A percentile compares a stretch with the other conserved stretches of the same genome.
Conservation (phyloP, 768 basidiomycete species). For the Tulasnella sp. region DNA sequence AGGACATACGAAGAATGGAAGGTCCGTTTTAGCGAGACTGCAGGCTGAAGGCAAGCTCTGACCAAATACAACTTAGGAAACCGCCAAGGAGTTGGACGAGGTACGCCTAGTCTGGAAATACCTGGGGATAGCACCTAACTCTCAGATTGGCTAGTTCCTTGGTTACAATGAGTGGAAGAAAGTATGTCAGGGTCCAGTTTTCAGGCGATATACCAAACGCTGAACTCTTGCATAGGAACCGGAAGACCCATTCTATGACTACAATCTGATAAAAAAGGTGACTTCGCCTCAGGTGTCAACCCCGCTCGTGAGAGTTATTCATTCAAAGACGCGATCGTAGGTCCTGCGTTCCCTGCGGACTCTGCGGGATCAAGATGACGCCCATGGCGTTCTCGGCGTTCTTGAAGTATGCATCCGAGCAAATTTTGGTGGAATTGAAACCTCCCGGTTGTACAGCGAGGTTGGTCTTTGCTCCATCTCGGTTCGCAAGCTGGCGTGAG, state of each 20-base stretch:
- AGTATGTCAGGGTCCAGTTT: slow-evolving; percentile 25
- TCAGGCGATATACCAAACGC: not conserved
- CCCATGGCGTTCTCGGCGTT: slow-evolving; percentile 80
- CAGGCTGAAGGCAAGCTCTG: not conserved
- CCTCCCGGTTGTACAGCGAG: slow-evolving; percentile 84
- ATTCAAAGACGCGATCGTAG: slow-evolving; percentile 35
- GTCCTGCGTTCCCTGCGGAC: slow-evolving; percentile 69
- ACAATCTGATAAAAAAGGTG: slow-evolving; percentile 76
- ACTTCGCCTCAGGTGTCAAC: not conserved
- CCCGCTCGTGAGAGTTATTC: not conserved
- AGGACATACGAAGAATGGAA: slow-evolving; percentile 89
- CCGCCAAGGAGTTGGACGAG: slow-evolving; percentile 71
- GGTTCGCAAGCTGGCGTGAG: not conserved
- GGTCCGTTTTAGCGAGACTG: not conserved
- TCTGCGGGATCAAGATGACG: slow-evolving; percentile 72
- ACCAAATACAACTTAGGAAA: slow-evolving; percentile 36
- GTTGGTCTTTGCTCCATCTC: slow-evolving; percentile 36
- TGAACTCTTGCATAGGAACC: slow-evolving; percentile 41
- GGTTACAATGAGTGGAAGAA: slow-evolving; percentile 89
- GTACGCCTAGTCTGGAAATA: not conserved
- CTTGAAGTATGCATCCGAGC: slow-evolving; percentile 84
- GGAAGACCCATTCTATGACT: slow-evolving; percentile 89
- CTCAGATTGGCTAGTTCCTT: slow-evolving; percentile 44
- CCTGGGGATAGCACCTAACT: not conserved
- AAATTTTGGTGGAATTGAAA: slow-evolving; percentile 93